Conservation (phyloP, 257 asterid genomes). For the Ophiorrhiza pumila region DNA sequence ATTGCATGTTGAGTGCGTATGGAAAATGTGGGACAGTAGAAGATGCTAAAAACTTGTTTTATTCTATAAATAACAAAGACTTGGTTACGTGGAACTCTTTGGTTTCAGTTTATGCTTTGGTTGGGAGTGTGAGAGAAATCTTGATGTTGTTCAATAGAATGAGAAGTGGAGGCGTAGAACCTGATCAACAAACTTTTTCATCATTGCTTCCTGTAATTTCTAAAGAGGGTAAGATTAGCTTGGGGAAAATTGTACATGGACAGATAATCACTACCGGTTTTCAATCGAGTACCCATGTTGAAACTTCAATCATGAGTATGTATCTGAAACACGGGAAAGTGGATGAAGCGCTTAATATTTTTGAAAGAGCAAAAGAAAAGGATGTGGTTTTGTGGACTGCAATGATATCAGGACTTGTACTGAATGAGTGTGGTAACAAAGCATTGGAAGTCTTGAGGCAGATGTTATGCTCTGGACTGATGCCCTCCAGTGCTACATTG, state of each 20-base stretch:
- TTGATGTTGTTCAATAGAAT: slow-evolving; percentile 42
- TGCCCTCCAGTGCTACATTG: slow-evolving; percentile 57
- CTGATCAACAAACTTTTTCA: slow-evolving; percentile 68
- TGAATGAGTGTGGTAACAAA: slow-evolving; percentile 53
- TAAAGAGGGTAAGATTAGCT: slow-evolving; percentile 39
- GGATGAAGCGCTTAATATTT: slow-evolving; percentile 47
- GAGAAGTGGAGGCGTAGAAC: slow-evolving; percentile 43
- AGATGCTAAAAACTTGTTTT: slow-evolving; percentile 58
- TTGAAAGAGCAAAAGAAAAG: slow-evolving; percentile 45
- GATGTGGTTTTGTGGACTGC: slow-evolving; percentile 71
- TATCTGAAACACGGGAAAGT: slow-evolving; percentile 55
- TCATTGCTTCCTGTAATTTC: slow-evolving; percentile 54
- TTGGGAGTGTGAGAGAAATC: slow-evolving; percentile 40
- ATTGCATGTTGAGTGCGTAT: slow-evolving; percentile 62
- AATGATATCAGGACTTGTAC: slow-evolving; percentile 81
- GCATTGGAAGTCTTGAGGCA: slow-evolving; percentile 50
- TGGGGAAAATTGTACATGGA: slow-evolving; percentile 62
- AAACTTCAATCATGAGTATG: slow-evolving; percentile 57
- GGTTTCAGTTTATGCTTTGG: slow-evolving; percentile 51
- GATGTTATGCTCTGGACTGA: slow-evolving; percentile 48
- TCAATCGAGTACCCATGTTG: slow-evolving; percentile 45
- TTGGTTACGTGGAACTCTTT: slow-evolving; percentile 83
- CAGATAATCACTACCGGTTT: slow-evolving; percentile 48
- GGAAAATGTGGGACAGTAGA: slow-evolving; percentile 60
- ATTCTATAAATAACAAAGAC: slow-evolving; percentile 48